Percentiles rank a stretch among this genome's conserved stretches.
phyloP scores from a whole-genome alignment of 1,284 basidiomycete species.

The Cronartium ribicola region DNA sequence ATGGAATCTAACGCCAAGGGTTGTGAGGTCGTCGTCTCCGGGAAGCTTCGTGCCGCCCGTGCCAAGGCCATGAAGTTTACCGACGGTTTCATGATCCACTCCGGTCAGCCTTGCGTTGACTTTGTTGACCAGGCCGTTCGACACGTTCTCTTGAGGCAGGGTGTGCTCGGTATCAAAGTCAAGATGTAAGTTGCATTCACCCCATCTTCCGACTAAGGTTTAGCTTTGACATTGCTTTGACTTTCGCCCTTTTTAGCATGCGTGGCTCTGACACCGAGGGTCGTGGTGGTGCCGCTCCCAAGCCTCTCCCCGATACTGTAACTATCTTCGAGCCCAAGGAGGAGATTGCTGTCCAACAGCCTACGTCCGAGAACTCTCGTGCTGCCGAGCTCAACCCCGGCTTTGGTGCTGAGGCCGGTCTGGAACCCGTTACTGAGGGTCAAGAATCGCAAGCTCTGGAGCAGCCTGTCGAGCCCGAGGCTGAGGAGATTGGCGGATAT shows the following conservation, averaged over 20 bases:
- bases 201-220: neutral
- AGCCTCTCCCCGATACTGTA: slow-evolving; percentile 94
- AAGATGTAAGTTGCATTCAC: slow-evolving; percentile 71
- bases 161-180: slow-evolving; percentile 99
- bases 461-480: slow-evolving; percentile 19
- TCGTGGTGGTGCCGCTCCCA: slow-evolving; percentile 71
- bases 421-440: slow-evolving; percentile 37
- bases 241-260: slow-evolving; percentile 63
- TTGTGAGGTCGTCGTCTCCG: slow-evolving; percentile 98
- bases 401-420: slow-evolving; percentile 15
- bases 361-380: slow-evolving; percentile 44
- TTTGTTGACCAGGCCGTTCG: slow-evolving; percentile 98
- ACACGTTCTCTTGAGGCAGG: slow-evolving; percentile 97
- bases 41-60: slow-evolving; percentile 98
- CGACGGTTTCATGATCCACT: slow-evolving; percentile 99
- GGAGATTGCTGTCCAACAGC: slow-evolving; percentile 43
- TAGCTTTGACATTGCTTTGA: neutral
- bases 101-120: slow-evolving; percentile 94
- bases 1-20: slow-evolving; percentile 99
- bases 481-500: slow-evolving; percentile 35
- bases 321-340: slow-evolving; percentile 71
- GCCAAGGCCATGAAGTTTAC: slow-evolving; percentile 99
- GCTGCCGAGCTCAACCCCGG: slow-evolving; percentile 33
- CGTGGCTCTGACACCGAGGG: slow-evolving; percentile 92
- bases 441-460: slow-evolving; percentile 25